Percentiles rank a stretch among this genome's conserved stretches.
Evolutionary conservation across 1,284 basidiomycete species (phyloP).

Genomic region (Ceratobasidium theobromae): DNA sequence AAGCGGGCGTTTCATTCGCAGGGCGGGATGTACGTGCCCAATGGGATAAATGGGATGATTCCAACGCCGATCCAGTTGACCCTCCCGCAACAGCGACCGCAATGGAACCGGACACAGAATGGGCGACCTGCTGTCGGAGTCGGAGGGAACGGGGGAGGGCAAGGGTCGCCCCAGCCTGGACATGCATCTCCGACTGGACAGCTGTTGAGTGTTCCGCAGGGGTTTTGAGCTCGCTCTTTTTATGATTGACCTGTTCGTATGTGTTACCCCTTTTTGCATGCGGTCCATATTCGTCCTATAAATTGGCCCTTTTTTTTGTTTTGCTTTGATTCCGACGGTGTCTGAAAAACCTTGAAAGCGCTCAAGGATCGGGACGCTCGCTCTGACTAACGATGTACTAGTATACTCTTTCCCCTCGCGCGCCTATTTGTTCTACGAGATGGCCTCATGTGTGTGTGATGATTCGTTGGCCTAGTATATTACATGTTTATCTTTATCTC

Average conservation of each 20-base stretch:
- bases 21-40: slow-evolving; percentile 16
- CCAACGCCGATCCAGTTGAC: slow-evolving; percentile 23
- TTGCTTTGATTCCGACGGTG: background rate
- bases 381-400: background rate
- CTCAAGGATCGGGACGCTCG: background rate
- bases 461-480: background rate
- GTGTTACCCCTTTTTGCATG: background rate
- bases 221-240: background rate
- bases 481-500: slow-evolving; percentile 30
- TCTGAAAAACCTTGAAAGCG: background rate
- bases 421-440: background rate
- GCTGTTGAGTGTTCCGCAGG: slow-evolving; percentile 24
- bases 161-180: slow-evolving; percentile 7
- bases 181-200: slow-evolving; percentile 16
- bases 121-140: background rate
- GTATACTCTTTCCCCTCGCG: background rate
- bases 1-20: slow-evolving; percentile 20
- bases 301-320: background rate
- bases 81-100: slow-evolving; percentile 13
- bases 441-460: background rate
- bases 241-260: background rate
- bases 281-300: background rate
- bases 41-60: slow-evolving; percentile 11
- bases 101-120: slow-evolving; percentile 5
- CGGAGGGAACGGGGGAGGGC: background rate